Percentiles rank a stretch among this genome's conserved stretches.
Conservation (phyloP, 768 basidiomycete species). For the Leccinum sublutescens region DNA sequence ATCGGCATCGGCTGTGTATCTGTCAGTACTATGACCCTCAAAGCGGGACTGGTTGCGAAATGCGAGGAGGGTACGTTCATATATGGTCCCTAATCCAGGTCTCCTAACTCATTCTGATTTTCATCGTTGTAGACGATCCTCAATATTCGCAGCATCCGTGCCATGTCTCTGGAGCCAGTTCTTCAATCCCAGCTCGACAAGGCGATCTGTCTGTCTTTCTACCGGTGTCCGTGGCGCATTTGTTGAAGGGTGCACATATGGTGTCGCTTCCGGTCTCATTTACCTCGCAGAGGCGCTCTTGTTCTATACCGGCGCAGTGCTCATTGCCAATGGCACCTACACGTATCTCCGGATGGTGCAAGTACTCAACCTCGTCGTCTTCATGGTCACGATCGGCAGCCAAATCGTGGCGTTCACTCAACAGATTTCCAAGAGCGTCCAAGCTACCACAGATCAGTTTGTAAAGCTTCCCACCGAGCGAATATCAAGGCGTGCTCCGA, state of each 20-base stretch:
- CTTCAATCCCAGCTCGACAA: conserved; percentile 69
- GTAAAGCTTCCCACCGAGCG: conserved; percentile 64
- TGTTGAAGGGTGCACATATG: conserved; percentile 81
- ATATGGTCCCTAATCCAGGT: neutral
- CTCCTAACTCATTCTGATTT: conserved; percentile 3
- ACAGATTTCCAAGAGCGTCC: conserved; percentile 78
- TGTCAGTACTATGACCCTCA: conserved; percentile 66
- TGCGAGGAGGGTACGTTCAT: conserved; percentile 68
- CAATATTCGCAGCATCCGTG: conserved; percentile 83
- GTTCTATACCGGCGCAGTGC: conserved; percentile 86
- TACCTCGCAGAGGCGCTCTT: conserved; percentile 89
- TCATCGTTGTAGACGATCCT: conserved; percentile 55
- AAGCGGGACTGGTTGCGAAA: conserved; percentile 66
- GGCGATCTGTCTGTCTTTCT: conserved; percentile 56
- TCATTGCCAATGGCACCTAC: conserved; percentile 42
- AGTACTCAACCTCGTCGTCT: conserved; percentile 88
- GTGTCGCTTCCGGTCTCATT: conserved; percentile 77
- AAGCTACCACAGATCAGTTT: conserved; percentile 77
- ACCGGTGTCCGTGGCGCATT: conserved; percentile 80
- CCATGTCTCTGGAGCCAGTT: conserved; percentile 78
- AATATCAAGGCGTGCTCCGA: conserved; percentile 65
- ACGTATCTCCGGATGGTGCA: conserved; percentile 42
- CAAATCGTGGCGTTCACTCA: conserved; percentile 87
- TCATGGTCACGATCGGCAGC: conserved; percentile 88
- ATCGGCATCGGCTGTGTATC: conserved; percentile 73